Evolutionary conservation across 2,329 filamentous ascomycete genomes (phyloP).

Genomic region (Cytospora mali): DNA sequence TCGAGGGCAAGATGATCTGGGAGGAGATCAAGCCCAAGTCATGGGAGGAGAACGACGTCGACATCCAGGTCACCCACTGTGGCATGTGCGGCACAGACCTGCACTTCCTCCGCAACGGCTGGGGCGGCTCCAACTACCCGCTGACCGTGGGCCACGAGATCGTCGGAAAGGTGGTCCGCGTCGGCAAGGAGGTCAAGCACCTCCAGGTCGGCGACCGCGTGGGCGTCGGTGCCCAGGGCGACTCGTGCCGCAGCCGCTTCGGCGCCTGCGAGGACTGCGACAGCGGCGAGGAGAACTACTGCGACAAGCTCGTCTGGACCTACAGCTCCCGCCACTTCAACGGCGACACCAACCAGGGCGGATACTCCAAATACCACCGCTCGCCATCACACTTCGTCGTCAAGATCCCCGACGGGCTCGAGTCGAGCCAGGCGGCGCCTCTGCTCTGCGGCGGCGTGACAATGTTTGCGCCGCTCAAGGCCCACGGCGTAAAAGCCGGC

Average conservation of each 20-base stretch:
- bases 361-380: constrained; percentile 41
- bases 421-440: constrained; percentile 51
- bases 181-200: constrained; percentile 50
- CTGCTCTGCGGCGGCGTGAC: constrained; percentile 73
- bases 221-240: constrained; percentile 62
- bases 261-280: constrained; percentile 46
- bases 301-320: constrained; percentile 48
- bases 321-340: constrained; percentile 54
- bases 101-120: constrained; percentile 60
- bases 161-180: constrained; percentile 58
- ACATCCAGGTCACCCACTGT: constrained; percentile 67
- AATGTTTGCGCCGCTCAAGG: constrained; percentile 60
- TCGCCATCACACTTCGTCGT: constrained; percentile 48
- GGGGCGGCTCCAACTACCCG: constrained; percentile 42
- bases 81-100: constrained; percentile 67
- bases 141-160: constrained; percentile 68
- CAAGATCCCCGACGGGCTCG: constrained; percentile 45
- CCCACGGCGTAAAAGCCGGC: constrained; percentile 62
- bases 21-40: constrained; percentile 61
- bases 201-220: constrained; percentile 65
- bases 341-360: constrained; percentile 62
- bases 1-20: constrained; percentile 58
- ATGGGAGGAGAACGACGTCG: constrained; percentile 68
- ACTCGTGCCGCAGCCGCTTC: constrained; percentile 49
- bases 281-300: constrained; percentile 44